phyloP scores from a whole-genome alignment of 208 protist genomes.

The Wallacemonas rigidus region DNA sequence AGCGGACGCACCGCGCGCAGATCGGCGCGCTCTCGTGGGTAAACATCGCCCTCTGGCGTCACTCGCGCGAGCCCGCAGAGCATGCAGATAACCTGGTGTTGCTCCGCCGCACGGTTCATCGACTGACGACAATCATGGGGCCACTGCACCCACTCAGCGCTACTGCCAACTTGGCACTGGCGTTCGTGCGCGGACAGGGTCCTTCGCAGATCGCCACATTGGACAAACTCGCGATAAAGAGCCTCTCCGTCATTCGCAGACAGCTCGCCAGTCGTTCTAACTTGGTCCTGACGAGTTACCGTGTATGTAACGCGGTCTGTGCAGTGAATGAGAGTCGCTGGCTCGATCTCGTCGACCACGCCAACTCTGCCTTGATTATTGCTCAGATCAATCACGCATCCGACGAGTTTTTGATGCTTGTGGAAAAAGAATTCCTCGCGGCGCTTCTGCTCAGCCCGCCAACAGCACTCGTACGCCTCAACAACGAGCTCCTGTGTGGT shows the following conservation, averaged over 20 bases:
- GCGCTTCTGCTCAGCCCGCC: constrained; percentile 42
- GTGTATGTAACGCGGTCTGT: constrained; percentile 6
- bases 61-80: constrained; percentile 31
- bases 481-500: constrained; percentile 26
- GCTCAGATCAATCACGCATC: constrained; percentile 35
- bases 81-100: constrained; percentile 25
- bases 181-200: constrained; percentile 23
- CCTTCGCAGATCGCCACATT: constrained; percentile 31
- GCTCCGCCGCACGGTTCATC: constrained; percentile 41
- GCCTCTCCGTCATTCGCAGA: constrained; percentile 34
- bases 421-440: constrained; percentile 45
- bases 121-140: constrained; percentile 35
- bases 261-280: constrained; percentile 31
- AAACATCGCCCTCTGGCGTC: constrained; percentile 35
- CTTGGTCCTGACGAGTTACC: constrained; percentile 34
- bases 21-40: constrained; percentile 49
- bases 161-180: constrained; percentile 35
- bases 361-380: constrained; percentile 51
- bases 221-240: constrained; percentile 29
- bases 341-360: constrained; percentile 49
- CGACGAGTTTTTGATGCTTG: constrained; percentile 26
- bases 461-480: constrained; percentile 32
- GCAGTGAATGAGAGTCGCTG: constrained; percentile 33
- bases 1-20: constrained; percentile 39
- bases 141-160: constrained; percentile 55